Evolutionary conservation across 139 green algal genomes (phyloP), one percentile per base, ranked within the genome.

Genomic region (Haematococcus sp.): DNA sequence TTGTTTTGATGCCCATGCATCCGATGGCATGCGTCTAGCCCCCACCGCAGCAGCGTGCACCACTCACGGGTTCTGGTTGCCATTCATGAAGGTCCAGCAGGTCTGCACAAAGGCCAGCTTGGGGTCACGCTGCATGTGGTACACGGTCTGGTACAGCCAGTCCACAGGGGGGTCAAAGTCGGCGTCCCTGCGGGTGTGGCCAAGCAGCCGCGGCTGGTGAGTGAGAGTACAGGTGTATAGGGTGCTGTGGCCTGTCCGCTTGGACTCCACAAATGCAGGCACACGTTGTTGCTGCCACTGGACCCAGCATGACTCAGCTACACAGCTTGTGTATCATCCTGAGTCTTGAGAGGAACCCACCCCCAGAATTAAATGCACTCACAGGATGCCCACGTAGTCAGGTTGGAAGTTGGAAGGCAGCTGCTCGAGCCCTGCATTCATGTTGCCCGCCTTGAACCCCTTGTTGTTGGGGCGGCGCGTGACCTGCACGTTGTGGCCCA

Each of bases 391-490:
- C 33, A 83, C 81, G 30, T 78, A 87, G 49, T 83, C 78, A 51
- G 70, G 84, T 71, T 75, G 77, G 46, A 81, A 73, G 35, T 11
- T 11, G 40, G 40, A 19, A 11, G 40, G 40, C 40, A 49, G 40
- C 40, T 49, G 40, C 23, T 61, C 52, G 68, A 89, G 79, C 15
- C 84, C 87, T 55, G 91, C 85, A 44, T 87, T 77, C 87, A 95
- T 91, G 20, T 89, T 88, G 1, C 90, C 90, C 16, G 88, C 89
- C 72, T 95, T 95, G 81, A 86, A 95, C 30, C 90, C 90, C 28
- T 71, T 70, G 44, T 90, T 81, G 78, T 92, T 89, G 68, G 83
- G 61, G 27, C 90, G 73, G 16, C 89, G 83, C 40, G 87, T 71
- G 17, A 88, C 79, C 76, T 86, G 81, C 68, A 77, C 59, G 40